Conservation (phyloP, 768 basidiomycete species). For the Boletus subparvulus region DNA sequence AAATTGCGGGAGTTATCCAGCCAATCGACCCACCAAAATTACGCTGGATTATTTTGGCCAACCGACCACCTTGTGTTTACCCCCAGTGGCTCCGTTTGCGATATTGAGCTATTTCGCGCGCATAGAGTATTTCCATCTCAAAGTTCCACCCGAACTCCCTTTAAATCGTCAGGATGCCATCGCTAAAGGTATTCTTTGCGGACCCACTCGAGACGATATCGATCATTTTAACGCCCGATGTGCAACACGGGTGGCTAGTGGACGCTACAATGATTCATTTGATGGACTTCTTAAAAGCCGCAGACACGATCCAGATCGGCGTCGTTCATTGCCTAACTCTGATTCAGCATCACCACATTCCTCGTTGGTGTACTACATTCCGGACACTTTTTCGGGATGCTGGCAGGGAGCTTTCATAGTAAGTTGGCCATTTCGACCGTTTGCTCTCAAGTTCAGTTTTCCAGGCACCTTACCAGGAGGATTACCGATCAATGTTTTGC, state of each 20-base stretch:
- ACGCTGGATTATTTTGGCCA: constrained; percentile 46
- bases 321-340: constrained; percentile 19
- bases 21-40: constrained; percentile 29
- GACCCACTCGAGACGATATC: constrained; percentile 50
- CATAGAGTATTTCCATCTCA: constrained; percentile 34
- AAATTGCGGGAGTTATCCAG: constrained; percentile 30
- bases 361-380: constrained; percentile 34
- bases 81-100: constrained; percentile 47
- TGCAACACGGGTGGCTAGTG: constrained; percentile 37
- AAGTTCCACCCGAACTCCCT: constrained; percentile 43
- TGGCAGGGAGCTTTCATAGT: constrained; percentile 55
- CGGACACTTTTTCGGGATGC: constrained; percentile 45
- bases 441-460: constrained; percentile 1
- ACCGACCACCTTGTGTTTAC: constrained; percentile 34
- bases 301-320: constrained; percentile 33
- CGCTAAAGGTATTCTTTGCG: constrained; percentile 28
- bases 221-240: constrained; percentile 43
- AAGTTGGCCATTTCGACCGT: constrained; percentile 12
- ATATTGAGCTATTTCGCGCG: constrained; percentile 49
- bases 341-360: constrained; percentile 1
- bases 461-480: constrained; percentile 42
- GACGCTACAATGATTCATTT: constrained; percentile 19
- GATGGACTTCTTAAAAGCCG: constrained; percentile 27
- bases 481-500: constrained; percentile 39
- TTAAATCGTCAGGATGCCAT: constrained; percentile 36